Evolutionary conservation across 345 rosid species (phyloP), one percentile per base, ranked within the genome.

Genomic region (Nasturtium officinale): DNA sequence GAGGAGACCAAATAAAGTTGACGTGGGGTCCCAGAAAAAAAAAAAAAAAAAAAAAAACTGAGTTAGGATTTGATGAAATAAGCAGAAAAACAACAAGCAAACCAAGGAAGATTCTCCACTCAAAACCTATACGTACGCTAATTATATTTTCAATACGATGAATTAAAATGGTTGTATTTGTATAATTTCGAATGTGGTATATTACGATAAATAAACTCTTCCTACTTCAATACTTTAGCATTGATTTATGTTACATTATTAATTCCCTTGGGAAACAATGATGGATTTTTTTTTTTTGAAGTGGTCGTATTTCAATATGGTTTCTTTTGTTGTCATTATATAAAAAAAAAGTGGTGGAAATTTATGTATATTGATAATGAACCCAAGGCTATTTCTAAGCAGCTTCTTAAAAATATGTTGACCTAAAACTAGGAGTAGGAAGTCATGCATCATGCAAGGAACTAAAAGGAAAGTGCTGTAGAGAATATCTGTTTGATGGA

Each of bases 1-100:
- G 43, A 69, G 65, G 74, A 69, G 65, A 76, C 79, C 40, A 61
- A 45, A 32, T 43, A 25, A 61, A 68, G 79, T 17, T 68, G 35
- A 43, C 25, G 69, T 75, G 51, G 79, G 74, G 65, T 53, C 79
- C 21, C 7, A 5, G 13, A 11, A 51, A n/a, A n/a, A n/a, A n/a
- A n/a, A n/a, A n/a, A n/a, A n/a, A n/a, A n/a, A n/a, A 5, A 42
- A 21, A 4, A n/a, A 5, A 42, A 21, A 4, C 3, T n/a, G 25
- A 67, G 57, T 26, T 45, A 5, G 35, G 59, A 76, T 61, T 60
- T 69, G 51, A 25, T 62, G 52, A 76, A 76, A 76, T 59, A 69
- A 61, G 30, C 33, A 28, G 38, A 33, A 59, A 48, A 59, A 11
- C 20, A 76, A 76, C 65, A 69, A 61, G 23, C 33, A 38, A 48